Base-by-base conservation (phyloP, 306 rosid species). In the Lagenaria siceraria region DNA sequence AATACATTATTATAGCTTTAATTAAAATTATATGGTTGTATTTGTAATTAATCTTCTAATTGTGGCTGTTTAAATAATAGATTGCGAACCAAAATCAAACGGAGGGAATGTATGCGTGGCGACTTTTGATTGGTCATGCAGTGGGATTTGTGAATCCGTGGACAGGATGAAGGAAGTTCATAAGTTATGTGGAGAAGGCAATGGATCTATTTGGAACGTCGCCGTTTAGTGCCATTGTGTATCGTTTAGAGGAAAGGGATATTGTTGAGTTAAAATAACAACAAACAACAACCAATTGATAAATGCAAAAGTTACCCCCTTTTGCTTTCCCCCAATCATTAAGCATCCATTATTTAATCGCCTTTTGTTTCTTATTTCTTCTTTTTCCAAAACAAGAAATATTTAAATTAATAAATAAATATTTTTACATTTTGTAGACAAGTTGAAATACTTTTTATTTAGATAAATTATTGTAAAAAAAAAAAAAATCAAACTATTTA, bases 91-190 rank as follows among this genome's bases (percentile, higher is more conserved):
- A 96, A 94, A 88, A 79, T 91, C 93, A 10, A 79, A 79, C 72
- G 84, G 83, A 1, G 95, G 98, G 46, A 94, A 83, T 21, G 69
- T 89, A 49, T 94, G 98, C 42, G 96, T 82, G 88, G 98, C 97
- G 0, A 87, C 98, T 10, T 91, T 86, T 79, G 98, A 94, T 85
- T 94, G 98, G 98, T 82, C 88, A 22, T 94, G 98, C 83, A 94
- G 96, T 80, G 98, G 98, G 2, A 84, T 94, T 18, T 91, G 97
- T 61, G 83, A 88, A 51, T 91, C 98, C 0, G 96, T 87, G 35
- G 95, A 90, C 42, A 89, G 87, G 74, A 91, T 94, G 97, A 92
- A 81, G 65, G 84, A 78, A 8, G 86, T 91, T 31, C 97, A 91
- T 69, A 81, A 74, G 27, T 80, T 87, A 13, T 94, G 98, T 13